Evolutionary conservation across 2,329 filamentous ascomycete genomes (phyloP).

Genomic region (Ophiocordyceps unilateralis): DNA sequence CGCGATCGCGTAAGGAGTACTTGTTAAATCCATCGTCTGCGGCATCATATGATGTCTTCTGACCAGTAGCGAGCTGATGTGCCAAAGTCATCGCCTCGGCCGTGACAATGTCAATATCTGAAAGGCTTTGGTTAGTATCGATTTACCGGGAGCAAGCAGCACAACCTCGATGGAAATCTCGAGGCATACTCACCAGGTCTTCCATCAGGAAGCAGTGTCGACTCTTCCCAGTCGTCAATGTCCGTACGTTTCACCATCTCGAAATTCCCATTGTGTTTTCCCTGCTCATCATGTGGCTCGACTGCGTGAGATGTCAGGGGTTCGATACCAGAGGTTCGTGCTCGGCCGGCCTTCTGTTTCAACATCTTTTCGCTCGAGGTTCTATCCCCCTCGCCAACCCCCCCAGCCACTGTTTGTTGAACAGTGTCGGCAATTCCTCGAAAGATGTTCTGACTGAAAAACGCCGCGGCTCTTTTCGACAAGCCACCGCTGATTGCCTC

Average conservation of each 20-base stretch:
- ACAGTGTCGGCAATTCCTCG: conserved; percentile 56
- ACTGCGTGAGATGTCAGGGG: background rate
- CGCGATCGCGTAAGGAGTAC: conserved; percentile 73
- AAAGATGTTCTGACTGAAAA: conserved; percentile 94
- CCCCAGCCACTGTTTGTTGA: conserved; percentile 26
- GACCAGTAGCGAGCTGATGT: conserved; percentile 74
- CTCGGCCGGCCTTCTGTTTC: conserved; percentile 4
- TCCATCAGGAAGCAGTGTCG: conserved; percentile 42
- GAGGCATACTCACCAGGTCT: conserved; percentile 1
- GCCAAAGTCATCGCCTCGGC: conserved; percentile 97
- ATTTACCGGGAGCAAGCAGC: too few relatives aligned
- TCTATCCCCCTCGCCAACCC: conserved; percentile 12
- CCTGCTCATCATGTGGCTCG: conserved; percentile 15
- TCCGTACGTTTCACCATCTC: conserved; percentile 41
- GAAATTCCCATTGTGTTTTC: conserved; percentile 29
- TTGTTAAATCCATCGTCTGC: conserved; percentile 91
- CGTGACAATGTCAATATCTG: conserved; percentile 96
- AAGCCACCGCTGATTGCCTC: conserved; percentile 32
- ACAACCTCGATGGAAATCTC: background rate
- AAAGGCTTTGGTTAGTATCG: conserved; percentile 2
- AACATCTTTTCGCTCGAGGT: conserved; percentile 3
- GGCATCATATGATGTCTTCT: conserved; percentile 62
- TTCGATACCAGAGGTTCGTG: background rate
- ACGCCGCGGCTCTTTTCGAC: conserved; percentile 71
- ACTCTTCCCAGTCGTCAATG: conserved; percentile 48